A percentile compares a stretch with the other conserved stretches of the same genome.
These are phyloP conservation scores for Jamesozyma hellenica DNA, from an alignment of 805 yeast genomes.

Conservation along the genomic window DNA sequence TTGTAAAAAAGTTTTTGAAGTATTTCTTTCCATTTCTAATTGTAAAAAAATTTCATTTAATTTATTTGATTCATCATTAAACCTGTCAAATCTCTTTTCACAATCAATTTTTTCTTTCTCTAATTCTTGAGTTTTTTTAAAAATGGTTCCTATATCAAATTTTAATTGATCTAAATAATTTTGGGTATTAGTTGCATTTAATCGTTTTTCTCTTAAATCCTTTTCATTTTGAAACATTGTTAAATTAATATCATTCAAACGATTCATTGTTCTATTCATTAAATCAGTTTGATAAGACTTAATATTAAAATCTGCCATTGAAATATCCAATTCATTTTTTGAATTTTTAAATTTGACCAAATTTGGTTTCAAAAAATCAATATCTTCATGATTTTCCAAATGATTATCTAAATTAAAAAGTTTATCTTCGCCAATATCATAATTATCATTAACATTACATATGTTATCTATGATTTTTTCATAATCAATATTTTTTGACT, in stretches of 20 bases:
- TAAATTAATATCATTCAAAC: conserved; percentile 24
- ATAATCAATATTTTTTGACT: conserved; percentile 1
- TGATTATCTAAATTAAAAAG: background rate
- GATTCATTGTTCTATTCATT: conserved; percentile 30
- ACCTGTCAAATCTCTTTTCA: conserved; percentile 19
- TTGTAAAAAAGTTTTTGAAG: background rate
- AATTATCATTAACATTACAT: background rate
- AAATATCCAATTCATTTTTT: conserved; percentile 5
- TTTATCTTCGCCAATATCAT: background rate
- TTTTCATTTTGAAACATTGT: conserved; percentile 16
- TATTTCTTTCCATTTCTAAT: background rate
- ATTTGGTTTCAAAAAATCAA: conserved; percentile 3
- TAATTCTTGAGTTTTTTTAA: conserved; percentile 26
- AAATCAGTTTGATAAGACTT: conserved; percentile 31
- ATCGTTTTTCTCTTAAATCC: conserved; percentile 22
- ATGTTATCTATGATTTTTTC: background rate
- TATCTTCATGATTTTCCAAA: background rate
- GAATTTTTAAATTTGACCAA: conserved; percentile 8
- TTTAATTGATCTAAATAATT: conserved; percentile 32
- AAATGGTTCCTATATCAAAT: conserved; percentile 33
- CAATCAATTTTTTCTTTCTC: conserved; percentile 18
- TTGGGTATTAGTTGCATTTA: conserved; percentile 34
- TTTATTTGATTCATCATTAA: conserved; percentile 11
- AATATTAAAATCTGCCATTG: conserved; percentile 4
- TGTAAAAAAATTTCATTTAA: conserved; percentile 6